Evolutionary conservation across 495 filamentous ascomycete species (phyloP), one percentile per base, ranked within the genome.

Genomic region (Achaetomiella virescens): DNA sequence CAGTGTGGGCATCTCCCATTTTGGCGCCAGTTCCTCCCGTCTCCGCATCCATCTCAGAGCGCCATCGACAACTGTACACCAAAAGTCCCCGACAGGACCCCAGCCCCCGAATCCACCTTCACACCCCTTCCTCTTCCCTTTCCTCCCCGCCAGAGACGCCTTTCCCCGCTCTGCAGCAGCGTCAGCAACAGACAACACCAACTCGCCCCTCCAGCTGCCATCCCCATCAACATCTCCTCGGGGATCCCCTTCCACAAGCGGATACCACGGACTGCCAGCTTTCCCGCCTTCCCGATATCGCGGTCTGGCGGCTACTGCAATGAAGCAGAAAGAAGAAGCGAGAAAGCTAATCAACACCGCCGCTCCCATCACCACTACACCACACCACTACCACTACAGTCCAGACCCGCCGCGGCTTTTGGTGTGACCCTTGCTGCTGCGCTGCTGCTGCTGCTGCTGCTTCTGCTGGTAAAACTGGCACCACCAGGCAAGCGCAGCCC

Each of bases 11-110:
- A 15, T 17, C 40, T 38, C 36, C 36, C 36, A 38, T n/a, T 17
- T 21, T 15, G 2, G 36, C 48, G 5, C 21, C 36, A 20, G 7
- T 35, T 8, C 3, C 36, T 17, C 9, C 36, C 24, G n/a, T 31
- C 17, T 14, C 15, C 24, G 15, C 3, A 1, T 46, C 33, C 42
- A 54, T 46, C 52, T 11, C 42, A 1, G 18, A 12, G 2, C 42
- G 42, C 31, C 52, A 45, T 22, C 43, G 25, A 12, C 52, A 54
- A 18, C 52, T 46, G 12, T 47, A 47, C 52, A 35, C 27, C 27
- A 20, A 20, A 20, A 35, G 7, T 4, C 27, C 6, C 27, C 8
- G 10, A 37, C 25, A 20, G 2, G 22, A n/a, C 12, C 52, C 52
- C 42, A 45, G 18, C 20, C 38, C 5, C 22, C 6, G 18, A 20